Conservation (phyloP, 495 filamentous ascomycete species). For the Penicillium egyptiacum region DNA sequence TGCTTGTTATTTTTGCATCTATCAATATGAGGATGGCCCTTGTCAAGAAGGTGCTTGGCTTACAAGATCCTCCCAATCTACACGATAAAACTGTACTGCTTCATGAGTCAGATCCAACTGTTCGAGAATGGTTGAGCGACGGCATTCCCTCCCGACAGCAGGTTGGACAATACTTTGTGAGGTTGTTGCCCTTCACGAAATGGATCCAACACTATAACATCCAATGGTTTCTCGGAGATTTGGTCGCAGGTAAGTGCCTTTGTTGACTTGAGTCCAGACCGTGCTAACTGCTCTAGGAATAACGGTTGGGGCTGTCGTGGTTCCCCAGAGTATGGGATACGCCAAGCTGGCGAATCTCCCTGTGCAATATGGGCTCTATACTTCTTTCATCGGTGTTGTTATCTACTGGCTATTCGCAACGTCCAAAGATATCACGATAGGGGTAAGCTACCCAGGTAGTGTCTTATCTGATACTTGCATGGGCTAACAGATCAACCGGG, state of each 20-base stretch:
- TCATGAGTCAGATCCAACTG: constrained; percentile 4
- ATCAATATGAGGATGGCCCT: not conserved
- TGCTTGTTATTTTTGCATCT: not conserved
- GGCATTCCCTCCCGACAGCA: constrained; percentile 51
- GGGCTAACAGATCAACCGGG: not conserved
- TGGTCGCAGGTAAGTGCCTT: constrained; percentile 71
- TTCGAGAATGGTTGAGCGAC: constrained; percentile 1
- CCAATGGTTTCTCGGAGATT: constrained; percentile 81
- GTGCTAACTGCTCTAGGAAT: not conserved
- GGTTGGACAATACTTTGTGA: constrained; percentile 56
- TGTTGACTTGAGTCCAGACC: not conserved
- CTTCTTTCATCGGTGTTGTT: constrained; percentile 92
- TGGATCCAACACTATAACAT: constrained; percentile 87
- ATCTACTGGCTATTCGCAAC: constrained; percentile 98
- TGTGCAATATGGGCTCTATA: constrained; percentile 84
- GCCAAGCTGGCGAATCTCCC: constrained; percentile 74
- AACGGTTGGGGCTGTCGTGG: constrained; percentile 89
- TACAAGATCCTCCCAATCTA: not conserved
- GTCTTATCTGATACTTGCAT: not conserved
- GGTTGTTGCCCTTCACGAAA: constrained; percentile 75
- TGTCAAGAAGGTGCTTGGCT: constrained; percentile 3
- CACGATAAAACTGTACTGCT: not conserved
- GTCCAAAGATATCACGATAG: constrained; percentile 96
- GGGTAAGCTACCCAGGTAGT: constrained; percentile 54
- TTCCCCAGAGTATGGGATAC: constrained; percentile 96